Evolutionary conservation across 352 stramenopile species (phyloP).

Genomic region (Phytophthora vignae): DNA sequence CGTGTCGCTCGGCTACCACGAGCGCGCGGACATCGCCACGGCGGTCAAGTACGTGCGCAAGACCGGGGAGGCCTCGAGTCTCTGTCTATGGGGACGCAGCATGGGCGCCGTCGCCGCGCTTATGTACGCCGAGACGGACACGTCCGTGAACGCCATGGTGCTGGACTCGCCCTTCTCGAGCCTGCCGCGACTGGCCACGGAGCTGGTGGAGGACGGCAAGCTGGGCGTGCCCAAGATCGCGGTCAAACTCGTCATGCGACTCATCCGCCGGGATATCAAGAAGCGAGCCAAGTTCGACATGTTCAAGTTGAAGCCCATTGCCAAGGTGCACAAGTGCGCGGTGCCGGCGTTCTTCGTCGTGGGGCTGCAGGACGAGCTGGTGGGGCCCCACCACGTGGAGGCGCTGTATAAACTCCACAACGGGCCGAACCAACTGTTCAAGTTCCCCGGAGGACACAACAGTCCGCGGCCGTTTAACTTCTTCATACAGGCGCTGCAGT

Average conservation of each 20-base stretch:
- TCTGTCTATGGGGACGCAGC: slow-evolving; percentile 81
- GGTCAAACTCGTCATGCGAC: slow-evolving; percentile 82
- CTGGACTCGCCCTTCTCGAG: slow-evolving; percentile 87
- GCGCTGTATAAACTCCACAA: slow-evolving; percentile 79
- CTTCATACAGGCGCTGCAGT: slow-evolving; percentile 82
- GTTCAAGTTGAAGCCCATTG: slow-evolving; percentile 88
- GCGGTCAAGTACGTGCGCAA: slow-evolving; percentile 74
- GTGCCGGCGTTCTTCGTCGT: slow-evolving; percentile 84
- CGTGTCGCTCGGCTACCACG: slow-evolving; percentile 84
- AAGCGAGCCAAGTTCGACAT: slow-evolving; percentile 88
- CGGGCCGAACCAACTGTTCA: slow-evolving; percentile 82
- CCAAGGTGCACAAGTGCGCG: slow-evolving; percentile 73
- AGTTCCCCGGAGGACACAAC: slow-evolving; percentile 85
- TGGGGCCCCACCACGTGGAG: slow-evolving; percentile 78
- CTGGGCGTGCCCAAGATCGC: slow-evolving; percentile 83
- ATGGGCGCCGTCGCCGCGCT: slow-evolving; percentile 84
- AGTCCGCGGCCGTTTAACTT: slow-evolving; percentile 79
- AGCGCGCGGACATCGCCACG: slow-evolving; percentile 76
- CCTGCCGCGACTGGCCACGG: slow-evolving; percentile 70
- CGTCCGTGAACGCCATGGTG: slow-evolving; percentile 80
- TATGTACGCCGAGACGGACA: slow-evolving; percentile 67
- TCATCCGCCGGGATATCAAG: slow-evolving; percentile 85
- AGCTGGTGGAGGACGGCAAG: slow-evolving; percentile 86
- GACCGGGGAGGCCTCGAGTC: slow-evolving; percentile 57
- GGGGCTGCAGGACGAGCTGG: slow-evolving; percentile 81